These are phyloP conservation scores for Globisporangium apiculatum DNA, from an alignment of 352 stramenopile genomes.

Conservation along the genomic window DNA sequence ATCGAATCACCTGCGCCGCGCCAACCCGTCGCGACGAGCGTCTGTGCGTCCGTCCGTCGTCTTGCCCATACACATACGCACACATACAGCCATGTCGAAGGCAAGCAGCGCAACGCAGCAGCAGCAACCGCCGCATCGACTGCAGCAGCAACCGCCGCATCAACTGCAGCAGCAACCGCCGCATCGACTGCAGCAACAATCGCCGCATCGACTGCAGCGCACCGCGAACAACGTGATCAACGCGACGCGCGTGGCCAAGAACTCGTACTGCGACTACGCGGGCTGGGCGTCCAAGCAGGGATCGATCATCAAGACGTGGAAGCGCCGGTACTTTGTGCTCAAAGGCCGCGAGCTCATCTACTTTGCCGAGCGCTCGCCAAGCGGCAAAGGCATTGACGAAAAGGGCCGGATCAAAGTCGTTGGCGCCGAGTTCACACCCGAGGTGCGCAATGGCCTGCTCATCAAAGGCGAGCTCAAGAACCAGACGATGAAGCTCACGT, in stretches of 20 bases:
- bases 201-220: slow-evolving; percentile 4
- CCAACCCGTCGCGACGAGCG: no score
- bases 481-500: slow-evolving; percentile 59
- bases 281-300: slow-evolving; percentile 80
- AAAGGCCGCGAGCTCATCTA: slow-evolving; percentile 74
- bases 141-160: neutral
- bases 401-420: slow-evolving; percentile 59
- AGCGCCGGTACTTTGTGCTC: slow-evolving; percentile 80
- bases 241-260: slow-evolving; percentile 33
- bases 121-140: neutral
- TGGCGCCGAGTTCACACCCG: slow-evolving; percentile 56
- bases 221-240: slow-evolving; percentile 41
- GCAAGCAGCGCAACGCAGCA: neutral
- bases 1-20: no score
- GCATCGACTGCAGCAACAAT: neutral
- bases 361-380: slow-evolving; percentile 58
- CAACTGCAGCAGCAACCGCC: slow-evolving; percentile 2
- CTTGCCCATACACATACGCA: no score
- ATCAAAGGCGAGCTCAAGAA: slow-evolving; percentile 65
- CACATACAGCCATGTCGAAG: slow-evolving; percentile 23
- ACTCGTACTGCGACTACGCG: slow-evolving; percentile 67
- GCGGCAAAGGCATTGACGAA: slow-evolving; percentile 68
- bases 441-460: slow-evolving; percentile 57
- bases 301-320: slow-evolving; percentile 79
- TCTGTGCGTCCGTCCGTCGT: no score